Base-by-base conservation (phyloP, 108 stramenopile species). In the Cyclotella baltica region DNA sequence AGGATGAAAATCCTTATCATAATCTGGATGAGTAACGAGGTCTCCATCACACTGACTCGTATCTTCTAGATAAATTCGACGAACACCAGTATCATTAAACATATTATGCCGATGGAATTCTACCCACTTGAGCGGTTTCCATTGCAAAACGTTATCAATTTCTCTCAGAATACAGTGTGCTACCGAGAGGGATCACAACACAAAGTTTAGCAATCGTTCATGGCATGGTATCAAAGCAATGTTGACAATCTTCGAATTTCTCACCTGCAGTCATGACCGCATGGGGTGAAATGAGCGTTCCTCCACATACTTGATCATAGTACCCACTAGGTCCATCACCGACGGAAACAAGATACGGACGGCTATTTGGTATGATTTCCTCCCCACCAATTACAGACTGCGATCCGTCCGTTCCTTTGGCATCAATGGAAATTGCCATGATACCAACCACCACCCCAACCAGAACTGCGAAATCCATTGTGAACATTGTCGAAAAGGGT, bases 41-140 rank as follows among this genome's bases (percentile, higher is more conserved):
- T 61, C 59, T 31, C 59, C 59, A 61, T 29, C 30, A 33, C 59
- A 61, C 30, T 61, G 59, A 61, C 6, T 30, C 19, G 28, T 61
- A 33, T 61, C 59, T n/a, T 29, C 19, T 8, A 61, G 19, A 61
- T 29, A 61, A 5, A 61, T 29, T 8, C 59, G 25, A 33, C 6
- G 15, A 11, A 61, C 59, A 61, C 59, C 59, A 10, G 27, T 31
- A 30, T 61, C 59, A 61, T 61, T 31, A 31, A 11, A n/a, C 30
- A 61, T 10, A 30, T 33, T 30, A 20, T 61, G 30, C 3, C 59
- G 59, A 30, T 61, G 28, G 59, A 61, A 29, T n/a, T 61, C 59
- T 6, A 61, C 59, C 59, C 59, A 61, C 10, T 31, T 6, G 6
- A 30, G 59, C 6, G 59, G 59, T 10, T 29, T 8, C 59, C 59